These are phyloP conservation scores for Zymoseptoria brevis DNA, from an alignment of 2,329 filamentous ascomycete genomes.

Conservation along the genomic window DNA sequence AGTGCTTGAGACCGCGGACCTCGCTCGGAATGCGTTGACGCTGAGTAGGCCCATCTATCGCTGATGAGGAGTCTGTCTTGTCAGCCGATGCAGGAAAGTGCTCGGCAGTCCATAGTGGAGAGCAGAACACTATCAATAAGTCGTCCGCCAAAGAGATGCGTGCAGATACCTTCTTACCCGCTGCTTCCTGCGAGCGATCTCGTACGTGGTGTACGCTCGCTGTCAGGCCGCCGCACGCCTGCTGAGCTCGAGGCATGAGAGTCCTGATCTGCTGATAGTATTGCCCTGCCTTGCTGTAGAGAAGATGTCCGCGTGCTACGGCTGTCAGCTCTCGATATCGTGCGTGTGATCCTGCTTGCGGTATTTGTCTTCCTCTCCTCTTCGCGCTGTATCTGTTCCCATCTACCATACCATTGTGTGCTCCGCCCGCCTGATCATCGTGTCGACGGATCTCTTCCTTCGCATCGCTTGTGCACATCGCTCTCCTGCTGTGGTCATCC, in stretches of 20 bases:
- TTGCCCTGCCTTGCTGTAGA: background rate
- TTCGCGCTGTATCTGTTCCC: background rate
- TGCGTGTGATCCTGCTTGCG: background rate
- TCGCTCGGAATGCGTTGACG: background rate
- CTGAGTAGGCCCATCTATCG: too few species aligned
- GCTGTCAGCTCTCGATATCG: background rate
- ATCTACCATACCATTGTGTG: background rate
- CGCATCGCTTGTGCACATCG: background rate
- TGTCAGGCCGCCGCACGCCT: background rate
- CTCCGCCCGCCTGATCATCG: background rate
- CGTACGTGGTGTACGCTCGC: background rate
- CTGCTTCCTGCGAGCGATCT: background rate
- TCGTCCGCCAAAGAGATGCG: background rate
- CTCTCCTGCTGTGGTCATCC: background rate
- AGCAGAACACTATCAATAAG: background rate
- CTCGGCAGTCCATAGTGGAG: background rate
- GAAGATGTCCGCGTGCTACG: background rate
- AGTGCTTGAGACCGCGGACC: background rate
- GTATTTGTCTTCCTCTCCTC: background rate
- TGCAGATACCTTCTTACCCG: background rate
- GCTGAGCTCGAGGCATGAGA: background rate
- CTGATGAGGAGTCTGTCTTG: background rate
- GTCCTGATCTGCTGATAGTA: background rate
- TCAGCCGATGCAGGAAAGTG: background rate
- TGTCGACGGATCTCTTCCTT: background rate